These are phyloP conservation scores for Abrus pulchellus DNA, from an alignment of 306 rosid species.

Conservation along the genomic window DNA sequence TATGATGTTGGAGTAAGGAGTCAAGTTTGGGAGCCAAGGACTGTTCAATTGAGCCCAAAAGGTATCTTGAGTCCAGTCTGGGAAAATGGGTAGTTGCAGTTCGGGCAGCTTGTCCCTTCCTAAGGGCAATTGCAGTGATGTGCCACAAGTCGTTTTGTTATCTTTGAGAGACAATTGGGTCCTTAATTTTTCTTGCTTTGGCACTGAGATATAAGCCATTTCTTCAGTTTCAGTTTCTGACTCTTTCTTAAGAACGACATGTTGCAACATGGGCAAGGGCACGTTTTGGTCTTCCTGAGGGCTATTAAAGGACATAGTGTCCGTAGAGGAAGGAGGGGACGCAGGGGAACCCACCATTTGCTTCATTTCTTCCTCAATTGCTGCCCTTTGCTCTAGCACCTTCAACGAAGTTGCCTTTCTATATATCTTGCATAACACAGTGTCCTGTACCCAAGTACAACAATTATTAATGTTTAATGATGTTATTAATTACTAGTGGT, in stretches of 20 bases:
- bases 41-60: conserved; percentile 78
- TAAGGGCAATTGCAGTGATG: conserved; percentile 55
- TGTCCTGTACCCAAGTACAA: conserved; percentile 61
- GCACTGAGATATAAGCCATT: neutral
- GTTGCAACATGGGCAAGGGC: conserved; percentile 35
- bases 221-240: conserved; percentile 56
- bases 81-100: conserved; percentile 66
- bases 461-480: conserved; percentile 2
- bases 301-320: conserved; percentile 60
- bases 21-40: conserved; percentile 81
- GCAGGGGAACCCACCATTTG: conserved; percentile 58
- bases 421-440: conserved; percentile 90
- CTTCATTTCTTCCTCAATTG: conserved; percentile 75
- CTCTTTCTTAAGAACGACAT: conserved; percentile 59
- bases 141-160: conserved; percentile 38
- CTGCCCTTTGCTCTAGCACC: conserved; percentile 90
- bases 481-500: neutral
- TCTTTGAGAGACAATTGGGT: conserved; percentile 33
- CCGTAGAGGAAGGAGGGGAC: conserved; percentile 68
- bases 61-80: conserved; percentile 84
- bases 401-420: conserved; percentile 97
- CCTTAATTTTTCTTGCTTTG: conserved; percentile 32
- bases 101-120: conserved; percentile 66
- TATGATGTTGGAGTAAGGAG: conserved; percentile 67
- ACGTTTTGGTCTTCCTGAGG: conserved; percentile 49